Evolutionary conservation across 805 yeast genomes (phyloP), one percentile per base, ranked within the genome.

Genomic region (Candida mattraensis): DNA sequence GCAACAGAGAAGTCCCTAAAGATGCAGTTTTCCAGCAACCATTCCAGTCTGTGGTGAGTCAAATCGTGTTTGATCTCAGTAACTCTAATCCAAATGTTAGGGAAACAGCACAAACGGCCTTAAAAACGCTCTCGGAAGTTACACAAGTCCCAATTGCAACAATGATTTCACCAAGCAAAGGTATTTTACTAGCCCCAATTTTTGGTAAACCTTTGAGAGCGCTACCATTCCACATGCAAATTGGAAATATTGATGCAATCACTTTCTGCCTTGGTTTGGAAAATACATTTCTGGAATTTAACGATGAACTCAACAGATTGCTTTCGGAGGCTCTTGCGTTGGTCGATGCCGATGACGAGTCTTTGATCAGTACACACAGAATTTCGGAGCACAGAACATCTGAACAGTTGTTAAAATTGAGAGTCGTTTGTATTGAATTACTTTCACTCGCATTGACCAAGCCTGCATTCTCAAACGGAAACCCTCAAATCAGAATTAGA

Each of bases 261-360:
- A 81, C 95, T 0, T 94, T 81, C 60, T 91, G 97, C 54, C 65
- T 93, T 39, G 78, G 83, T 1, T 67, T 91, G 31, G 93, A 87
- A 9, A 75, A 83, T 44, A 73, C 96, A 0, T 88, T 91, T 48
- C 65, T 91, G 46, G 81, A 82, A 7, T 91, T 87, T 56, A 86
- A 85, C 48, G 98, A 93, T 37, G 98, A 94, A 54, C 64, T 93
- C 40, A 84, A 82, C 40, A 67, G 99, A 35, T 66, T 94, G 37
- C 64, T 93, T 7, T 76, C 86, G 39, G 99, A 93, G 56, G 96
- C 97, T 0, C 69, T 91, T 37, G 96, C 96, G 0, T 66, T 93
- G 31, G 97, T 93, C 6, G 99, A 93, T 63, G 98, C 99, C 0
- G 99, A 93, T 39, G 99, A 93, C 58, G 97, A 91, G 51, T 86